phyloP scores from a whole-genome alignment of 192 early-diverging fungal species.

The Linnemannia zychae region DNA sequence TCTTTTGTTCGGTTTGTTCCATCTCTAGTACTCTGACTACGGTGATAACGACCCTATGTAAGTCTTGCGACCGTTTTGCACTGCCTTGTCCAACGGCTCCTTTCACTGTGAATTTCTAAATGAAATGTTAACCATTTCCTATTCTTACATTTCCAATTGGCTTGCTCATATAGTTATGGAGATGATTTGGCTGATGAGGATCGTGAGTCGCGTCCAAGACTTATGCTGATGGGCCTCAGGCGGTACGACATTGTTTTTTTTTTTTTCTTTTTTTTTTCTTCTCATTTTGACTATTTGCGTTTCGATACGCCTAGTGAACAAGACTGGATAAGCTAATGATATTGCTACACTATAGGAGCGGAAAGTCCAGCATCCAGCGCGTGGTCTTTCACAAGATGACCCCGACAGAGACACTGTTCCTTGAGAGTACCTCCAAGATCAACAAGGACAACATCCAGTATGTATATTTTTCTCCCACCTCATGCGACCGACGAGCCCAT shows the following conservation, averaged over 20 bases:
- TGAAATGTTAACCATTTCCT: neutral
- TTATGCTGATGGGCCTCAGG: conserved; percentile 55
- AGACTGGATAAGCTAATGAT: neutral
- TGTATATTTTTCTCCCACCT: neutral
- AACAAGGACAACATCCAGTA: conserved; percentile 74
- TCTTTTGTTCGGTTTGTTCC: neutral
- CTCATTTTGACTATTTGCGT: too few relatives aligned
- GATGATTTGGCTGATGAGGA: conserved; percentile 55
- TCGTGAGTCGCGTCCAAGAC: conserved; percentile 54
- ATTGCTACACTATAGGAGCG: conserved; percentile 66
- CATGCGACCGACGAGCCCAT: neutral
- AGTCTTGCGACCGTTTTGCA: neutral
- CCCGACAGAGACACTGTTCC: conserved; percentile 87
- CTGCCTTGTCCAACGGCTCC: neutral
- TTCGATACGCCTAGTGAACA: too few relatives aligned
- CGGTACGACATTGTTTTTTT: conserved; percentile 17
- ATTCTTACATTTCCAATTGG: neutral
- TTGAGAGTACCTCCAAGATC: conserved; percentile 84
- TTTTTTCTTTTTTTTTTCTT: neutral
- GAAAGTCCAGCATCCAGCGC: conserved; percentile 87
- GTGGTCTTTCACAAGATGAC: conserved; percentile 93
- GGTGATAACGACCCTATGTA: conserved; percentile 58
- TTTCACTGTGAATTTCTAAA: neutral
- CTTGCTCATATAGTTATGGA: conserved; percentile 36
- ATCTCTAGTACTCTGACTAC: conserved; percentile 47